These are phyloP conservation scores for Ophiostoma ips DNA, from an alignment of 2,329 filamentous ascomycete species.

Conservation along the genomic window DNA sequence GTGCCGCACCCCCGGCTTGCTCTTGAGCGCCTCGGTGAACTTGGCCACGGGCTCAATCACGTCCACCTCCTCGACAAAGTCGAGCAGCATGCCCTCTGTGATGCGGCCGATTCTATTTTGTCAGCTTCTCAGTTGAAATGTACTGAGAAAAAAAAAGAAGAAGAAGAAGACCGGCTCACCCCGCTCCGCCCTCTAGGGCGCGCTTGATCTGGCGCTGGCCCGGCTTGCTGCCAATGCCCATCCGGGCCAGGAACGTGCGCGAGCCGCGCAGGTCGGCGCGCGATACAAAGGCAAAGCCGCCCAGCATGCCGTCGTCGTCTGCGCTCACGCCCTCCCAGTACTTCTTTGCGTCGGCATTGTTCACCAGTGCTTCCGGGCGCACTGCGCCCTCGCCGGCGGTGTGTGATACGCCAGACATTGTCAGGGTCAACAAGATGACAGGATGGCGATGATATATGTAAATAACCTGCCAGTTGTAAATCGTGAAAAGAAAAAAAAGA, in stretches of 20 bases:
- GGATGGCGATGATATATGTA: no score
- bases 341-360: conserved; percentile 22
- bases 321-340: conserved; percentile 36
- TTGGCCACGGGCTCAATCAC: conserved; percentile 74
- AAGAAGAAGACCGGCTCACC: no score
- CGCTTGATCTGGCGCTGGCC: conserved; percentile 18
- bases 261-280: conserved; percentile 59
- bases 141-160: neutral
- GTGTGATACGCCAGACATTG: neutral
- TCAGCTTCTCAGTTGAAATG: neutral
- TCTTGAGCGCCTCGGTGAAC: conserved; percentile 53
- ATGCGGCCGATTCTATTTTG: conserved; percentile 60
- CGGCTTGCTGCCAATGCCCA: conserved; percentile 33
- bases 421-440: no score
- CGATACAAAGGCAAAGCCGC: conserved; percentile 51
- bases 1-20: conserved; percentile 41
- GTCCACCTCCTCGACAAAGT: conserved; percentile 52
- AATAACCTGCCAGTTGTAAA: no score
- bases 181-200: conserved; percentile 28
- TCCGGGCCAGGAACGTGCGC: conserved; percentile 55
- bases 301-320: conserved; percentile 60
- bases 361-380: conserved; percentile 22
- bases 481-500: no score
- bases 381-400: neutral
- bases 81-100: conserved; percentile 61